These are phyloP conservation scores for Phialophora macrospora DNA, from an alignment of 2,329 filamentous ascomycete species.

Conservation along the genomic window DNA sequence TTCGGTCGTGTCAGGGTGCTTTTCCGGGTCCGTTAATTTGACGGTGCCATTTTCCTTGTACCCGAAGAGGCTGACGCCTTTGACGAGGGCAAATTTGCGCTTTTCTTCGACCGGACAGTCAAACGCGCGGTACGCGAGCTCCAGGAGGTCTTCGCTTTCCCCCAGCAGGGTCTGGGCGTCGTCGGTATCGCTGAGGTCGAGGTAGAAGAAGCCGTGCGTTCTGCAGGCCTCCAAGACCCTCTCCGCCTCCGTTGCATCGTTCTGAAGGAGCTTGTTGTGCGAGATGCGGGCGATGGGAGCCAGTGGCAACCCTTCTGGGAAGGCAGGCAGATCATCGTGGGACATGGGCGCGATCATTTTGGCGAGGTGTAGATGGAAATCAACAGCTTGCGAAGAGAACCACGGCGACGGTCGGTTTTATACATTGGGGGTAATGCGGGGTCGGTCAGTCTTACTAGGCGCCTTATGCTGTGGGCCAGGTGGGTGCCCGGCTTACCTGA, in stretches of 20 bases:
- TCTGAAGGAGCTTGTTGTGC: slow-evolving; percentile 45
- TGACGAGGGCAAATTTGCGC: slow-evolving; percentile 33
- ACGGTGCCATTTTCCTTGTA: slow-evolving; percentile 27
- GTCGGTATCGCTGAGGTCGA: slow-evolving; percentile 51
- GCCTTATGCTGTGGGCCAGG: not conserved
- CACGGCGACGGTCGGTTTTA: not conserved
- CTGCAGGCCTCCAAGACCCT: slow-evolving; percentile 48
- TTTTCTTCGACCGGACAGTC: slow-evolving; percentile 45
- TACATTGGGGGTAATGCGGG: not conserved
- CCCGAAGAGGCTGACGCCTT: slow-evolving; percentile 42
- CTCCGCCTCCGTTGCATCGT: slow-evolving; percentile 43
- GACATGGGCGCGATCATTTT: slow-evolving; percentile 6
- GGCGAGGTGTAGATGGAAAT: not conserved
- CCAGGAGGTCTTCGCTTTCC: slow-evolving; percentile 51
- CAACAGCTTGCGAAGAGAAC: not conserved
- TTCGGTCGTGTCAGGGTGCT: slow-evolving; percentile 35
- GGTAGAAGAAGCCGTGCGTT: slow-evolving; percentile 62
- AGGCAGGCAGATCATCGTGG: slow-evolving; percentile 42
- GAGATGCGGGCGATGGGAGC: slow-evolving; percentile 51
- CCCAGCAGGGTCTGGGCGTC: slow-evolving; percentile 48
- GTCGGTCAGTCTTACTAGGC: not conserved
- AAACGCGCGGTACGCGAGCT: slow-evolving; percentile 55
- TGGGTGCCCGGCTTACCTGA: not conserved
- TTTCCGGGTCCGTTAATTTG: slow-evolving; percentile 32
- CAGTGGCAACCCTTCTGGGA: slow-evolving; percentile 48